Evolutionary conservation across 495 filamentous ascomycete species (phyloP), one percentile per base, ranked within the genome.

Genomic region (Acidiella bohemica): DNA sequence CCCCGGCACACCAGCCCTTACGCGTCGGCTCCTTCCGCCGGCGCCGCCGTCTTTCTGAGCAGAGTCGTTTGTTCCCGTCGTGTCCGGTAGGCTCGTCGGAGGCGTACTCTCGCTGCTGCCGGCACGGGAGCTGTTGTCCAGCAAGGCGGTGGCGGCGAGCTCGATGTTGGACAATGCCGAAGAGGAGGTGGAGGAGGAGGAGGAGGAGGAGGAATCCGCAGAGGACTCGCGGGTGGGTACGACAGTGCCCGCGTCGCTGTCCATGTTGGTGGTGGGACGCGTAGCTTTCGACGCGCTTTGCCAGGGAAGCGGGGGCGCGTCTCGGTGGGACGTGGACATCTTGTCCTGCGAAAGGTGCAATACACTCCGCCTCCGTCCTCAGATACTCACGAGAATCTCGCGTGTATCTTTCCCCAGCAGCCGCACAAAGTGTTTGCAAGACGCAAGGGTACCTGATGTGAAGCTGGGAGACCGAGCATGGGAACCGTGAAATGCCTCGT

Each of bases 1-100:
- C 13, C 44, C 28, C 22, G 51, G 42, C 8, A 38, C 39, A 5
- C 42, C 34, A 2, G 34, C 17, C 28, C 49, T 41, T 24, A 32
- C 44, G 14, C 57, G 52, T 37, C 39, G 39, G 3, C 21, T 37
- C 14, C 47, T 50, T 19, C 44, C 25, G 7, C 46, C 46, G 23
- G 42, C 34, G 12, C 17, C 35, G 16, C 41, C 44, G 28, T 36
- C 27, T 34, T 55, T 56, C 20, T 32, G 34, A 29, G 49, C 53
- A 11, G 55, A 56, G 9, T 21, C 30, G 5, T 54, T 20, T 36
- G 54, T 57, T 36, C 14, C 34, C 24, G 42, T 47, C 30, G 49
- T 46, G 31, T 60, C 57, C 16, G 35, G 40, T 24, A 46, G 41
- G 37, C 57, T 60, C 31, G 57, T 60, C 1, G 53, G 47, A n/a